Evolutionary conservation across 306 rosid genomes (phyloP), one percentile per base, ranked within the genome.

Genomic region (Abrus precatorius): DNA sequence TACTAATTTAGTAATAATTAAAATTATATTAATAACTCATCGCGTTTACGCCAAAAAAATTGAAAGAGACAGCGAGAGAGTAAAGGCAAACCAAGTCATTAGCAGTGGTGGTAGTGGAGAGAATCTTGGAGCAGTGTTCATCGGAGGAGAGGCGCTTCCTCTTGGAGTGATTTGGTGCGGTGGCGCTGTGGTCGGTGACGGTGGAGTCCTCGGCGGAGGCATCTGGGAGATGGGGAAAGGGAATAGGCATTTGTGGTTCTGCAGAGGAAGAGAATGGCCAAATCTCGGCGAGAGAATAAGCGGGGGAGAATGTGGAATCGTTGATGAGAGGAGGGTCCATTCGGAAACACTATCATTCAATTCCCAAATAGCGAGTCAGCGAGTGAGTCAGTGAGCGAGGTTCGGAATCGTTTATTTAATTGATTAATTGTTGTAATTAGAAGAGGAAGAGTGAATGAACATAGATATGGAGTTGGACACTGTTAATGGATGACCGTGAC

Each of bases 261-360:
- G 20, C 20, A 74, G 30, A 4, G 50, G 70, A 0, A 44, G 61
- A 8, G 50, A 85, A 76, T 0, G 95, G 91, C 98, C 98, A 94
- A 88, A 94, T 87, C 86, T 87, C 94, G 5, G 90, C 90, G 76
- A 94, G 86, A 76, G 87, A 77, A 82, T 89, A 94, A 3, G 97
- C 78, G 7, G 97, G 86, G 87, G 95, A 89, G 90, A 90, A 94
- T 48, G 95, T 85, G 4, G 95, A 86, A 69, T 92, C 95, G 72
- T 72, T 84, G 53, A 94, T 80, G 28, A 94, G 88, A 40, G 94
- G 92, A 75, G 94, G 98, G 75, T 94, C 98, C 98, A 94, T 94
- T 77, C 27, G 13, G 29, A 70, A 4, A n/a, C 0, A 12, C 1
- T 7, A 9, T n/a, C 48, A 64, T 64, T 64, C 48, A 12, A 64